Percentiles rank a stretch among this genome's conserved stretches.
Conservation (phyloP, 805 yeast species). For the Candida awuae region DNA sequence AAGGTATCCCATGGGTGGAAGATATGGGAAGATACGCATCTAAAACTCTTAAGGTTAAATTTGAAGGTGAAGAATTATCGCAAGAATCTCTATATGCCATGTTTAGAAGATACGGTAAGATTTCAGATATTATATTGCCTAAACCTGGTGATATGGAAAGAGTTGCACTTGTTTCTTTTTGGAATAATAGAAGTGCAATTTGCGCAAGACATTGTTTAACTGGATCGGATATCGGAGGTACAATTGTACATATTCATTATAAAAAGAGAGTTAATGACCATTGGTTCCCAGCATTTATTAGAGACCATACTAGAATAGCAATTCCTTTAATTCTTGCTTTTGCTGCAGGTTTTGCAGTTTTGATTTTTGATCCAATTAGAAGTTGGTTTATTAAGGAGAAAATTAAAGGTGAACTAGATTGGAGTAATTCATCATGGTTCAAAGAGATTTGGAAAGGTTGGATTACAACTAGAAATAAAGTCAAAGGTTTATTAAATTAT, state of each 20-base stretch:
- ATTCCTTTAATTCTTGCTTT: conserved; percentile 75
- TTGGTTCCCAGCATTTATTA: conserved; percentile 46
- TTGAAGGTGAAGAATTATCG: conserved; percentile 67
- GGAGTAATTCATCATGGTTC: conserved; percentile 24
- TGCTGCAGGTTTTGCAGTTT: conserved; percentile 71
- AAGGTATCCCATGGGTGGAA: conserved; percentile 95
- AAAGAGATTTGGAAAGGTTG: conserved; percentile 30
- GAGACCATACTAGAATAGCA: conserved; percentile 73
- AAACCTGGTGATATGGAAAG: conserved; percentile 42
- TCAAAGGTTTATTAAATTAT: conserved; percentile 19
- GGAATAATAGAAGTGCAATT: conserved; percentile 57
- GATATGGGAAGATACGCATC: conserved; percentile 78
- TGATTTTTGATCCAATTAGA: conserved; percentile 89
- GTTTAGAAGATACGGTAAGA: conserved; percentile 81
- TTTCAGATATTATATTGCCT: conserved; percentile 61
- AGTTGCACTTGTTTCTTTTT: conserved; percentile 48
- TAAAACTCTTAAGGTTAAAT: conserved; percentile 51
- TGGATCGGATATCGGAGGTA: conserved; percentile 57
- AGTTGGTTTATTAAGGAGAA: conserved; percentile 69
- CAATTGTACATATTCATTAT: conserved; percentile 69
- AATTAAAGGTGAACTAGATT: conserved; percentile 52
- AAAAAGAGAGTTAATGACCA: conserved; percentile 48
- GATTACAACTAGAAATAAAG: conserved; percentile 21
- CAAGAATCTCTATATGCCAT: conserved; percentile 74
- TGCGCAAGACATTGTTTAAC: conserved; percentile 88